Evolutionary conservation across 129 eudicot species (phyloP).

Genomic region (Pseudognaphalium luteoalbum): DNA sequence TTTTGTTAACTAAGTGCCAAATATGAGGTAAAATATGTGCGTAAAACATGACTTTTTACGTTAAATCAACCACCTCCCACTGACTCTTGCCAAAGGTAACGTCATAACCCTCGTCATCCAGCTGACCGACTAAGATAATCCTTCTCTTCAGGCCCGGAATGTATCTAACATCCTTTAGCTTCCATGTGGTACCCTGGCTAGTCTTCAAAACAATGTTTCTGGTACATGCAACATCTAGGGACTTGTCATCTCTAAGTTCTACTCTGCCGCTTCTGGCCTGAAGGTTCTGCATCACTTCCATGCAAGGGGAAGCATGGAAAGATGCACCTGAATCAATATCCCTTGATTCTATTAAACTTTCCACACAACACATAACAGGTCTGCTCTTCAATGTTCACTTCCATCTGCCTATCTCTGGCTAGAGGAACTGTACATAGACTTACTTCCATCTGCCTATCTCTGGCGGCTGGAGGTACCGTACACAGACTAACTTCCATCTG

Average conservation of each 20-base stretch:
- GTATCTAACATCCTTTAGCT: neutral
- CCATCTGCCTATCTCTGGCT: no score
- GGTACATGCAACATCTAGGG: neutral
- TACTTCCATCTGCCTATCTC: neutral
- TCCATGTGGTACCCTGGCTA: neutral
- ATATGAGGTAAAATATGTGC: no score
- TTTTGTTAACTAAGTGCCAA: no score
- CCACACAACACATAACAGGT: neutral
- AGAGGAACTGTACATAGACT: no score
- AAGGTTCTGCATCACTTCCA: neutral
- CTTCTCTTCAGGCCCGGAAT: neutral
- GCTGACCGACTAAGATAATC: neutral
- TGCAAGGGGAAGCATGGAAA: neutral
- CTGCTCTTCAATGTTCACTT: neutral
- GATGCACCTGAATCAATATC: neutral
- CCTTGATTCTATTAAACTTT: neutral
- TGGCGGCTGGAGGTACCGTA: no score
- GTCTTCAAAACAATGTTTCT: neutral
- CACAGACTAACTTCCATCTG: neutral
- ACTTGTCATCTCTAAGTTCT: neutral
- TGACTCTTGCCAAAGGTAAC: neutral
- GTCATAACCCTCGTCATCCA: slow-evolving; percentile 3
- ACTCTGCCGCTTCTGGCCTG: neutral
- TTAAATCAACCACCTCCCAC: neutral
- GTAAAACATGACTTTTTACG: no score